Evolutionary conservation across 345 rosid genomes (phyloP).

Genomic region (Gynandropsis gynandra): DNA sequence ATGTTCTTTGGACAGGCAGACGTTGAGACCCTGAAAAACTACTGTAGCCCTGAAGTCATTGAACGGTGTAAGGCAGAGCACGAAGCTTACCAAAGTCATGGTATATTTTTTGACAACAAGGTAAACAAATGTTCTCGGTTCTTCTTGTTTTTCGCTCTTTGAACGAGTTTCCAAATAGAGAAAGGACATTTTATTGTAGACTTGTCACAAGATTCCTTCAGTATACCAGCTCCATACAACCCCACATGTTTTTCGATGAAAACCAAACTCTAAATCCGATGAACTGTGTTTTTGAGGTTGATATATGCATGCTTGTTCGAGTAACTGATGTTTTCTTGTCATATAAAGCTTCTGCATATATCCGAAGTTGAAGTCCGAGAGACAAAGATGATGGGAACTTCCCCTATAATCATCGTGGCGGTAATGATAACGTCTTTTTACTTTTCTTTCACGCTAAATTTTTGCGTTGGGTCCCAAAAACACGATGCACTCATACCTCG

Average conservation of each 20-base stretch:
- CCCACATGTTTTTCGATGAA: neutral
- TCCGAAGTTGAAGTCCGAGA: conserved; percentile 84
- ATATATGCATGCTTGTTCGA: too few species aligned
- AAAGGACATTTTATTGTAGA: neutral
- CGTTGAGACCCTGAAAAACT: conserved; percentile 61
- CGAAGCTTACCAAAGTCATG: conserved; percentile 56
- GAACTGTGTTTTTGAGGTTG: neutral
- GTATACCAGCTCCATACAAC: neutral
- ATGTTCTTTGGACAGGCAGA: conserved; percentile 49
- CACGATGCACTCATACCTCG: neutral
- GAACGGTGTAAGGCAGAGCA: conserved; percentile 76
- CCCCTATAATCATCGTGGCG: conserved; percentile 64
- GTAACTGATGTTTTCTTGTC: neutral
- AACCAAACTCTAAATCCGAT: too few species aligned
- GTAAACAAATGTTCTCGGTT: conserved; percentile 25
- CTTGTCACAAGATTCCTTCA: neutral
- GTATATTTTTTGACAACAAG: conserved; percentile 72
- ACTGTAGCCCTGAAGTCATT: conserved; percentile 70
- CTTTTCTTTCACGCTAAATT: neutral
- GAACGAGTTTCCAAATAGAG: too few species aligned
- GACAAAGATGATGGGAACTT: conserved; percentile 87
- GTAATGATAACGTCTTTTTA: conserved; percentile 32
- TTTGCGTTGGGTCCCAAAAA: neutral
- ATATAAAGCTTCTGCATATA: conserved; percentile 72
- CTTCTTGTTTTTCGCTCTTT: neutral